phyloP scores from a whole-genome alignment of 257 asterid genomes.

The Coffea canephora region DNA sequence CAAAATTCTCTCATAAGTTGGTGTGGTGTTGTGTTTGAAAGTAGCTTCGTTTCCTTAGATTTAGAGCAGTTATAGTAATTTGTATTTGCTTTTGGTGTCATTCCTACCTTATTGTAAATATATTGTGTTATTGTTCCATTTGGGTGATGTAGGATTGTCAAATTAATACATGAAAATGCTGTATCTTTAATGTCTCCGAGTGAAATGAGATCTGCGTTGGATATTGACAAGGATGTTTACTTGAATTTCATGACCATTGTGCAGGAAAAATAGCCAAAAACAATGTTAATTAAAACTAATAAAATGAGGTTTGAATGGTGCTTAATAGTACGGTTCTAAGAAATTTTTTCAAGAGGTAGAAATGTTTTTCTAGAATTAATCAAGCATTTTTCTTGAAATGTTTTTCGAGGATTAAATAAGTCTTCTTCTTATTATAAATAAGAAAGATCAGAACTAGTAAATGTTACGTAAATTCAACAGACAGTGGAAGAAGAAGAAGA shows the following conservation, averaged over 20 bases:
- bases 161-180: background rate
- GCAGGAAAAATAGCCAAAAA: too few relatives aligned
- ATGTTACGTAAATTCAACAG: too few relatives aligned
- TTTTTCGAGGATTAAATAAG: too few relatives aligned
- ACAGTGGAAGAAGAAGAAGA: too few relatives aligned
- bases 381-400: too few relatives aligned
- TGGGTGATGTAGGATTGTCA: background rate
- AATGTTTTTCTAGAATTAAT: too few relatives aligned
- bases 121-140: background rate
- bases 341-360: too few relatives aligned
- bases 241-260: background rate
- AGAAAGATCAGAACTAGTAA: too few relatives aligned
- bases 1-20: background rate
- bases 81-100: background rate
- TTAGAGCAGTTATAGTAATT: background rate
- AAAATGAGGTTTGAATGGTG: too few relatives aligned
- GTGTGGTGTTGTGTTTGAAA: slow-evolving; percentile 1
- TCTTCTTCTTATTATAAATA: too few relatives aligned
- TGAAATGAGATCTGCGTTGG: background rate
- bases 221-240: background rate
- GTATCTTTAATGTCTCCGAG: background rate
- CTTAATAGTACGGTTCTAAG: too few relatives aligned
- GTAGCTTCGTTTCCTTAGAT: background rate
- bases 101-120: slow-evolving; percentile 9
- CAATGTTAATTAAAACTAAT: too few relatives aligned